Percentiles rank a stretch among this genome's conserved stretches.
phyloP scores from a whole-genome alignment of 208 protist species.

The Crithidia acanthocephali region DNA sequence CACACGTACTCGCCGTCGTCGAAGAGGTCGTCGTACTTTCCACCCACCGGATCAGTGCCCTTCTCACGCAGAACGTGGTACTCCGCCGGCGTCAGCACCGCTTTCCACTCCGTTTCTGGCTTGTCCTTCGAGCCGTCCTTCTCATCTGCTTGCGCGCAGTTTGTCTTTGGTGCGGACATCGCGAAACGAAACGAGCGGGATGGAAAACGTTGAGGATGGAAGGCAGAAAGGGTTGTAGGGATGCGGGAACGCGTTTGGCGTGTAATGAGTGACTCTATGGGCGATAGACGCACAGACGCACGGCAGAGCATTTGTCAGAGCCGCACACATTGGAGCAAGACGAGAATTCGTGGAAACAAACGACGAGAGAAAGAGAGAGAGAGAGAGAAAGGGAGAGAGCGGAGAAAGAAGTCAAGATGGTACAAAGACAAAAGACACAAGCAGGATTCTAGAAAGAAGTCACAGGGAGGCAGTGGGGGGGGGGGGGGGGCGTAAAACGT shows the following conservation, averaged over 20 bases:
- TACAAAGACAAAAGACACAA: no score
- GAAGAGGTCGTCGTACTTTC: constrained; percentile 68
- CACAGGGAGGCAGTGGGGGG: no score
- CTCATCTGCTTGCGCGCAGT: constrained; percentile 58
- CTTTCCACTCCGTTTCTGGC: constrained; percentile 65
- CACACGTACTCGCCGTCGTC: constrained; percentile 78
- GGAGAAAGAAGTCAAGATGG: no score
- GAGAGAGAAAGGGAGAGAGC: neutral
- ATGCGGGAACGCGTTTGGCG: neutral
- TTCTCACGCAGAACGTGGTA: constrained; percentile 82
- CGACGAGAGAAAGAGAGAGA: neutral
- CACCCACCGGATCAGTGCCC: constrained; percentile 73
- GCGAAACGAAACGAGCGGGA: neutral
- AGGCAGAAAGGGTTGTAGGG: neutral
- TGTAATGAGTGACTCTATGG: neutral
- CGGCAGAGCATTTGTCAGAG: neutral
- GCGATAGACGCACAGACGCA: neutral
- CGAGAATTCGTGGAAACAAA: neutral
- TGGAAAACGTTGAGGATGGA: neutral
- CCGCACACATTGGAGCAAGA: neutral
- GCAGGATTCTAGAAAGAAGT: no score
- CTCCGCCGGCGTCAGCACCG: constrained; percentile 48
- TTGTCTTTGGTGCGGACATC: constrained; percentile 39
- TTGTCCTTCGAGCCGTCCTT: constrained; percentile 76
- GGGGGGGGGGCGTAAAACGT: no score